phyloP scores from a whole-genome alignment of 768 basidiomycete species.

The Chalciporus chontae region DNA sequence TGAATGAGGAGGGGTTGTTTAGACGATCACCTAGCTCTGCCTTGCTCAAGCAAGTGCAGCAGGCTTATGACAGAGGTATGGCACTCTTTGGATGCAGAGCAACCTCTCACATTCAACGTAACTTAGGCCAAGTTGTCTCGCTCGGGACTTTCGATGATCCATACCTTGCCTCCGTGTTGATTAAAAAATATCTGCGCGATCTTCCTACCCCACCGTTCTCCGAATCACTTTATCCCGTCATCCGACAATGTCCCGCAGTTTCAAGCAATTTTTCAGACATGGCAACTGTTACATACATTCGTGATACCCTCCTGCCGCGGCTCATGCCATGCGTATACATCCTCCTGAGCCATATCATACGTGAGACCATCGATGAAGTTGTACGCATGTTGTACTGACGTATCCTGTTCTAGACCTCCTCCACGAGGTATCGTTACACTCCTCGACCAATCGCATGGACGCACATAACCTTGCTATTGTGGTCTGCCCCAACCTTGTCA shows the following conservation, averaged over 20 bases:
- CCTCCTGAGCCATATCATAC: constrained; percentile 64
- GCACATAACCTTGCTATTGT: constrained; percentile 81
- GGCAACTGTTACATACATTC: constrained; percentile 59
- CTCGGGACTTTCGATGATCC: constrained; percentile 74
- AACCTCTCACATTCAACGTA: constrained; percentile 6
- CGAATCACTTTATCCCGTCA: constrained; percentile 59
- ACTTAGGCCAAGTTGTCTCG: constrained; percentile 70
- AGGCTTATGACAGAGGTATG: constrained; percentile 80
- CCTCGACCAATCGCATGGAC: constrained; percentile 73
- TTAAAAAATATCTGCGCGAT: constrained; percentile 84
- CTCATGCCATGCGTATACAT: constrained; percentile 72
- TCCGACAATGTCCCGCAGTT: constrained; percentile 64
- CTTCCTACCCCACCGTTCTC: constrained; percentile 77
- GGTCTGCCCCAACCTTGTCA: constrained; percentile 75
- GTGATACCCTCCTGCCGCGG: constrained; percentile 62
- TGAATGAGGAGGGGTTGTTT: constrained; percentile 78
- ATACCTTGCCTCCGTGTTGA: constrained; percentile 76
- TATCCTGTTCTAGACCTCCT: constrained; percentile 53
- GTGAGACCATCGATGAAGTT: constrained; percentile 35
- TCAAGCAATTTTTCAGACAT: constrained; percentile 53
- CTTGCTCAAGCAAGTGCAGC: constrained; percentile 68
- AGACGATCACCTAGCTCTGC: constrained; percentile 74
- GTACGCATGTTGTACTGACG: constrained; percentile 6
- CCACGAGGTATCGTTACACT: constrained; percentile 71
- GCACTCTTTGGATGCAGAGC: not conserved